These are phyloP conservation scores for Fusarium papillatum DNA, from an alignment of 2,329 filamentous ascomycete genomes.

Conservation along the genomic window DNA sequence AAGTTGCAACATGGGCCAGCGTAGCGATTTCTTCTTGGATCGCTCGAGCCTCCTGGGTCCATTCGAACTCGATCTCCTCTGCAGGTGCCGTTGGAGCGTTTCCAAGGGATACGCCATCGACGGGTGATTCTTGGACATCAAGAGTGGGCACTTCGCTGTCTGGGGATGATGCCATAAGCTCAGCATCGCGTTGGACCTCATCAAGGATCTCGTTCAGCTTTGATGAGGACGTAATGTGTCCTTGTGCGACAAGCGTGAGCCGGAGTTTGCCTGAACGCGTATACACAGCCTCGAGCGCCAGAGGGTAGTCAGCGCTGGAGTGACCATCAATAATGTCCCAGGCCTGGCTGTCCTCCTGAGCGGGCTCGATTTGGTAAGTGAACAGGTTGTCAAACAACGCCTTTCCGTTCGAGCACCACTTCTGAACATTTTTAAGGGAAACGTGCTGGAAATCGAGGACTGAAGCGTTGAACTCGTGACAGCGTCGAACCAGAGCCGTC, in stretches of 20 bases:
- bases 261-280: constrained; percentile 60
- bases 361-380: constrained; percentile 76
- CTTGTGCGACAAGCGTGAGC: constrained; percentile 72
- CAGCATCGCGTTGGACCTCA: constrained; percentile 49
- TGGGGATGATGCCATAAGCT: constrained; percentile 17
- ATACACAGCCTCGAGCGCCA: constrained; percentile 82
- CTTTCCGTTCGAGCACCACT: constrained; percentile 75
- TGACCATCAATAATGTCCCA: constrained; percentile 69
- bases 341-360: constrained; percentile 49
- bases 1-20: constrained; percentile 67
- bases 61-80: constrained; percentile 60
- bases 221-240: constrained; percentile 48
- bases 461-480: constrained; percentile 79
- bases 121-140: background rate
- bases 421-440: constrained; percentile 83
- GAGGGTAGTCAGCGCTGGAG: constrained; percentile 75
- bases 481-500: constrained; percentile 70
- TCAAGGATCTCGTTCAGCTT: constrained; percentile 51
- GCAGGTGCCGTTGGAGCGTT: constrained; percentile 49
- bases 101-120: background rate
- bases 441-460: constrained; percentile 80
- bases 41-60: constrained; percentile 65
- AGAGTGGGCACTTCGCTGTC: constrained; percentile 20
- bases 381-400: constrained; percentile 86
- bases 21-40: constrained; percentile 74